phyloP scores from a whole-genome alignment of 176 grass and related monocot genomes.

The Lolium rigidum region DNA sequence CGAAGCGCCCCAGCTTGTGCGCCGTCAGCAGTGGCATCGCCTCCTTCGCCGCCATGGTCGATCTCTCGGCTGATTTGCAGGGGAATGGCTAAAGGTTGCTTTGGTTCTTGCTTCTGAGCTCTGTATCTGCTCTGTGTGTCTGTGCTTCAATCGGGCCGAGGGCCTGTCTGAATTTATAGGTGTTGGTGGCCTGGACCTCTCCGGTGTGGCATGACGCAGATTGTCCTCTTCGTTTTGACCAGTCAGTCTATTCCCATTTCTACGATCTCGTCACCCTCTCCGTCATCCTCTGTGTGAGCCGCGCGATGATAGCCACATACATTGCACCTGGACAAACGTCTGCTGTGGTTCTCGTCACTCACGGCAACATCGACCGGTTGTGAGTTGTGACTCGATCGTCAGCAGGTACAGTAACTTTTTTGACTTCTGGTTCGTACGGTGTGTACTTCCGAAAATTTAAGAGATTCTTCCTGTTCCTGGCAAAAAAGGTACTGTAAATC shows the following conservation, averaged over 20 bases:
- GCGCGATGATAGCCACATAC: no score
- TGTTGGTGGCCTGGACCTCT: background rate
- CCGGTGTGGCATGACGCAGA: background rate
- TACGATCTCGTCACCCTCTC: no score
- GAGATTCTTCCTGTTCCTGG: no score
- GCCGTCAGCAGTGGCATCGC: conserved; percentile 44
- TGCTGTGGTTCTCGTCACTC: no score
- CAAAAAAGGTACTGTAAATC: no score
- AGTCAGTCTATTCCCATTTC: no score
- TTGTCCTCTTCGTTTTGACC: no score
- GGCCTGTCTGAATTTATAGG: background rate
- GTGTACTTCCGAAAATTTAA: no score
- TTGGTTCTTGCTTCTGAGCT: background rate
- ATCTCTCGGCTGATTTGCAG: background rate
- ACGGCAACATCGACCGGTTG: background rate
- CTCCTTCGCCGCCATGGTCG: background rate
- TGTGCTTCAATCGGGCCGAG: background rate
- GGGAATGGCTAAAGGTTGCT: background rate
- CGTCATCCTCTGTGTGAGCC: no score
- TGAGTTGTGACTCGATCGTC: no score
- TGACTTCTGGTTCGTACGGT: background rate
- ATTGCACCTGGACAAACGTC: no score
- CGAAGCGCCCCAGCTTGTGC: conserved; percentile 40
- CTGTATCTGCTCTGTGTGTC: background rate
- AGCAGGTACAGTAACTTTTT: no score